Base-by-base conservation (phyloP, 306 rosid species). In the Cucurbita argyrosperma region DNA sequence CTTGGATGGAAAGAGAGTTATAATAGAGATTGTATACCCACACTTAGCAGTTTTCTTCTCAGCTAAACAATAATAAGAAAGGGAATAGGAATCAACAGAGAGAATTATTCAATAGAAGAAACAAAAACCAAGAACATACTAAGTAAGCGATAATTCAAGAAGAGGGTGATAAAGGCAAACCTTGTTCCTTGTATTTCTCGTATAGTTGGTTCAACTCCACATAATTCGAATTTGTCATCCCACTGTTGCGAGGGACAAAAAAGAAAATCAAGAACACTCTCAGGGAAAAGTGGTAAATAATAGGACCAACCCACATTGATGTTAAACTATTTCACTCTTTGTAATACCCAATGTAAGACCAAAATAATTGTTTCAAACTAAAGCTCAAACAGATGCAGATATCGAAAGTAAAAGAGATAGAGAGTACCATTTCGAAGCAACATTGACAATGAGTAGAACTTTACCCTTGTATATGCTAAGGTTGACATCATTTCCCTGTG, bases 361-460 rank as follows among this genome's bases (percentile, higher is more conserved):
- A 14, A 68, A 13, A 68, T 7, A 47, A 26, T 0, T 13, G 54
- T 14, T 40, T 30, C n/a, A 21, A 68, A 68, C 13, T 14, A 19
- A 68, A 67, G 39, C 12, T 9, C 42, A 66, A 5, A 43, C 47
- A 6, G 39, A 12, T 21, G 55, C 19, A 47, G 5, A 68, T 49
- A 68, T 47, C 3, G 21, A 47, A 7, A 13, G 74, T 3, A 55
- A 47, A 26, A 69, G 74, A 69, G 16, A 70, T n/a, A 14, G 64
- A 38, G 57, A 12, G 18, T 80, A 90, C 98, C 98, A 92, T 84
- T 90, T 84, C 81, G 96, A 92, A 78, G 98, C 98, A 92, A 92
- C 98, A 76, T 92, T 92, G 77, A 88, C 80, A 64, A 92, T 81
- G 49, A 90, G 85, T 0, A 92, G 75, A 61, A 92, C 91, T 79